Evolutionary conservation across 768 basidiomycete species (phyloP).

Genomic region (Tricholoma terreum): DNA sequence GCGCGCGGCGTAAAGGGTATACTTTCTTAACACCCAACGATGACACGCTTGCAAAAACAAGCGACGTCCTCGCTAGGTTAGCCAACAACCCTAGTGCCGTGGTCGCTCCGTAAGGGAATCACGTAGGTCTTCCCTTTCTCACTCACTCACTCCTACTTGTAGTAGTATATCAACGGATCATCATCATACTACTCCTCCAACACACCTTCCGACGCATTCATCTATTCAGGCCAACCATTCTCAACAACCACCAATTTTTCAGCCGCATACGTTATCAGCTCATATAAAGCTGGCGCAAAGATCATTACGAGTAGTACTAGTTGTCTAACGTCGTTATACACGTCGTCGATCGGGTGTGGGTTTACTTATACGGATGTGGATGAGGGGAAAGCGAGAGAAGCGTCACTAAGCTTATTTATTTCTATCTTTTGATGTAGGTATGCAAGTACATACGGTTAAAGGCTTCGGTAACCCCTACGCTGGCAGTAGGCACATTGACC

Average conservation of each 20-base stretch:
- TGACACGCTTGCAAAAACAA: constrained; percentile 40
- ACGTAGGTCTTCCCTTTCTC: constrained; percentile 38
- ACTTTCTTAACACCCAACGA: constrained; percentile 69
- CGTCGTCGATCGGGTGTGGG: constrained; percentile 59
- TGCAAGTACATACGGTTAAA: too few species aligned
- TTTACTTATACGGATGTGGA: constrained; percentile 45
- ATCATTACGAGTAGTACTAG: too few species aligned
- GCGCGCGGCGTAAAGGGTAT: too few species aligned
- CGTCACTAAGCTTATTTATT: too few species aligned
- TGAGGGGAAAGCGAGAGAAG: constrained; percentile 33
- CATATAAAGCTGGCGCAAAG: constrained; percentile 37
- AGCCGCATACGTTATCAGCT: constrained; percentile 51
- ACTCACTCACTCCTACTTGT: background rate
- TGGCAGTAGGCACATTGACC: too few species aligned
- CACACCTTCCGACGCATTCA: constrained; percentile 31
- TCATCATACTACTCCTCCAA: constrained; percentile 61
- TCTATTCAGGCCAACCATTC: constrained; percentile 57
- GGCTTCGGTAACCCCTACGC: too few species aligned
- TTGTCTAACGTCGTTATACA: constrained; percentile 63
- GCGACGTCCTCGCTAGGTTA: constrained; percentile 29
- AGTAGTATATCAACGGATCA: constrained; percentile 63
- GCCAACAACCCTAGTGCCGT: constrained; percentile 46
- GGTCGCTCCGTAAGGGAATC: constrained; percentile 49
- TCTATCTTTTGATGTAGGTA: too few species aligned
- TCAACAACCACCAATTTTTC: constrained; percentile 51